Base-by-base conservation (phyloP, 345 rosid genomes). In the Cardamine resedifolia region DNA sequence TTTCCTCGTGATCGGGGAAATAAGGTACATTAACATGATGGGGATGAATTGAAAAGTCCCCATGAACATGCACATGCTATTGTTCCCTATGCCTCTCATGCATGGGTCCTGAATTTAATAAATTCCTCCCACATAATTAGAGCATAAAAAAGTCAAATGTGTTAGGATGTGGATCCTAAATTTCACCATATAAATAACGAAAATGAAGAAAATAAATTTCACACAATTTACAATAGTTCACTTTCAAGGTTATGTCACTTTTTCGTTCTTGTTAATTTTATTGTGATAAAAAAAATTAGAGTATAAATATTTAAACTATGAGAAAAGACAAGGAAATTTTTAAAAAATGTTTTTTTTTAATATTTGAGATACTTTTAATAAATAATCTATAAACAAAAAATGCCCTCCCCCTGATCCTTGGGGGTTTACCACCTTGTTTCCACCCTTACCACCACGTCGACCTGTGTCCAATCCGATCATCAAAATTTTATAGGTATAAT, bases 21-120 rank as follows among this genome's bases (percentile, higher is more conserved):
- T 15, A 15, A 10, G n/a, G 26, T 38, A 4, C 39, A 56, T 27
- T 27, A 18, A 44, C 20, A 68, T 57, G 34, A 44, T 44, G 24
- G 18, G 16, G n/a, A 58, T 44, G 57, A 31, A 69, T 45, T 28
- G 33, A 31, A 56, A 28, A 10, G 24, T 1, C 31, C 56, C 34
- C 73, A 58, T 58, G 57, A 69, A 58, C 57, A 69, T 69, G 57
- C 73, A 69, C 73, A 69, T 69, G 73, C 45, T 44, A 16, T 31
- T 57, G 65, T 44, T 68, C 24, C 56, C 73, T 69, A 20, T 33
- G 39, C 33, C 31, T 30, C 31, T 69, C 45, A 57, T 69, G 73
- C 45, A 57, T 69, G 73, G 56, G 65, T 69, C 47, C 33, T 57
- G 33, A 31, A 44, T 69, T 41, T 58, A 31, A 58, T 69, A 58